Conservation (phyloP, 1,139 yeast genomes). For the Hanseniaspora sp. region DNA sequence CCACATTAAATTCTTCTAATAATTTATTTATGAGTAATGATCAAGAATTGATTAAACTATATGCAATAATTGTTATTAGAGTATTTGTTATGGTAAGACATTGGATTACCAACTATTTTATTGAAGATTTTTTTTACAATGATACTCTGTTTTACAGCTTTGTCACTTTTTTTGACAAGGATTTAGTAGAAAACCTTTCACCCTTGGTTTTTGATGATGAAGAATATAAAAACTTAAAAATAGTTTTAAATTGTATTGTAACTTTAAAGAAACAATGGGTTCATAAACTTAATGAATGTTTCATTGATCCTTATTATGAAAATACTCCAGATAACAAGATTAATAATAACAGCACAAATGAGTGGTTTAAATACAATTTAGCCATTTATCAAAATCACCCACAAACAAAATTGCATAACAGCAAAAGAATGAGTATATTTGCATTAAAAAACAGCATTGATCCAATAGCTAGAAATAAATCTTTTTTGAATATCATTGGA, state of each 20-base stretch:
- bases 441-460: slow-evolving; percentile 27
- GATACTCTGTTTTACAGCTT: slow-evolving; percentile 39
- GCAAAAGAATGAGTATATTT: slow-evolving; percentile 25
- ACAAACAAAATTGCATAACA: slow-evolving; percentile 18
- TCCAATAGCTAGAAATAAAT: slow-evolving; percentile 28
- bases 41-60: slow-evolving; percentile 38
- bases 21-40: slow-evolving; percentile 18
- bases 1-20: background rate
- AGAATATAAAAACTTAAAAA: slow-evolving; percentile 26
- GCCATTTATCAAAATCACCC: slow-evolving; percentile 3
- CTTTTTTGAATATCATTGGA: slow-evolving; percentile 26
- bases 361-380: slow-evolving; percentile 24
- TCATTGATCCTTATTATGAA: slow-evolving; percentile 6
- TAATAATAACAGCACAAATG: slow-evolving; percentile 5
- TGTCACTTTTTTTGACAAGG: slow-evolving; percentile 38
- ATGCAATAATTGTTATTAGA: slow-evolving; percentile 63
- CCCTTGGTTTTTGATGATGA: slow-evolving; percentile 3
- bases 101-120: slow-evolving; percentile 72
- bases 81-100: slow-evolving; percentile 81
- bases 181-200: slow-evolving; percentile 24
- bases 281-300: slow-evolving; percentile 15
- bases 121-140: slow-evolving; percentile 53
- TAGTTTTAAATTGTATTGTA: slow-evolving; percentile 35
- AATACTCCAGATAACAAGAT: background rate
- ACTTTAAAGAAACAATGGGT: slow-evolving; percentile 37